These are phyloP conservation scores for Aspergillus niger DNA, from an alignment of 2,329 filamentous ascomycete species.

Conservation along the genomic window DNA sequence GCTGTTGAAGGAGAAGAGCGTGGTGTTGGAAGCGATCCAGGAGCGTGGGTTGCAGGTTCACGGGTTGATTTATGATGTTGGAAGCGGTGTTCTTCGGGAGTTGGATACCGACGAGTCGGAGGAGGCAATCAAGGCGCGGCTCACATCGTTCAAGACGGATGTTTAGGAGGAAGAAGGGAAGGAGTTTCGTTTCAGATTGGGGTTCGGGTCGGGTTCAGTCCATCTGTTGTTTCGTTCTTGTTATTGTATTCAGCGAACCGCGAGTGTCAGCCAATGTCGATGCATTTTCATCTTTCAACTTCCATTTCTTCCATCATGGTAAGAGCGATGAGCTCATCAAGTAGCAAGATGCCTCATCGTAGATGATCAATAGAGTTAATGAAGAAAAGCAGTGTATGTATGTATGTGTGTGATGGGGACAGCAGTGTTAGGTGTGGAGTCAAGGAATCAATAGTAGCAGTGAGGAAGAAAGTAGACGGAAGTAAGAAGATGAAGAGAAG, in stretches of 20 bases:
- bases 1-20: conserved; percentile 67
- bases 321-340: not conserved
- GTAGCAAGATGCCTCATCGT: not conserved
- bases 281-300: not conserved
- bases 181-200: no score
- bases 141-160: conserved; percentile 45
- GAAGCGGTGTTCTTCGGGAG: conserved; percentile 55
- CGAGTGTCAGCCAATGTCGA: not conserved
- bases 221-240: not conserved
- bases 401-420: no score
- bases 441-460: no score
- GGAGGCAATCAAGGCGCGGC: conserved; percentile 40
- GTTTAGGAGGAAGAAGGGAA: conserved; percentile 9
- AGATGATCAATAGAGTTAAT: not conserved
- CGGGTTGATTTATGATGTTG: conserved; percentile 73
- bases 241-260: not conserved
- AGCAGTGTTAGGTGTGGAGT: no score
- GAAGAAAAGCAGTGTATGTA: not conserved
- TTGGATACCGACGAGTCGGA: conserved; percentile 50
- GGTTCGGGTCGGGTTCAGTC: no score
- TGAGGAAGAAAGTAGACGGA: no score
- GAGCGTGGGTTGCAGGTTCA: conserved; percentile 74
- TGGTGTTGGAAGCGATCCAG: conserved; percentile 68
- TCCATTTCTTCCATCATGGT: no score
- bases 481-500: not conserved